These are phyloP conservation scores for Aspergillus sp. DNA, from an alignment of 2,329 filamentous ascomycete genomes.

Conservation along the genomic window DNA sequence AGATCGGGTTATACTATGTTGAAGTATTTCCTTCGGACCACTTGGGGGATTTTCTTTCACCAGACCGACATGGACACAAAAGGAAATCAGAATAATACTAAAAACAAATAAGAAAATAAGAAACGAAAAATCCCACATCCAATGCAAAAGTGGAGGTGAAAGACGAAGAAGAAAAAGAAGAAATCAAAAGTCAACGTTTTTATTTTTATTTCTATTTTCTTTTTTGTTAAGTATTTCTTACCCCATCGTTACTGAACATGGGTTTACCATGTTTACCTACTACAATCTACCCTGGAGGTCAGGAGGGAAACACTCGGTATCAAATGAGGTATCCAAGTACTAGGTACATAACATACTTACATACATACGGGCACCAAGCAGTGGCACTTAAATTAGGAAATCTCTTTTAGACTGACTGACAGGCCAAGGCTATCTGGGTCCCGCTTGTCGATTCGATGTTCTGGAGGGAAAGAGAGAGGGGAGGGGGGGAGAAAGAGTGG, in stretches of 20 bases:
- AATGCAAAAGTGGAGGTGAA: neutral
- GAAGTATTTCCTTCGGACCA: neutral
- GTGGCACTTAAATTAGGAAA: slow-evolving; percentile 6
- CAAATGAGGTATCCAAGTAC: slow-evolving; percentile 9
- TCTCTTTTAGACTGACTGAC: neutral
- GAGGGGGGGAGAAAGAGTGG: neutral
- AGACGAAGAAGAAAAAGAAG: neutral
- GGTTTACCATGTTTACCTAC: neutral
- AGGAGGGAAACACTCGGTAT: neutral
- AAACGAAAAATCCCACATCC: neutral
- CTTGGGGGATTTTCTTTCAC: neutral
- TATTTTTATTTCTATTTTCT: slow-evolving; percentile 8
- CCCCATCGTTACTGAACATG: neutral
- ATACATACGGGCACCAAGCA: slow-evolving; percentile 1
- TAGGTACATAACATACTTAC: slow-evolving; percentile 9
- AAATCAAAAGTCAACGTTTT: slow-evolving; percentile 1
- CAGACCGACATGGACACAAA: neutral
- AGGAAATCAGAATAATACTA: neutral
- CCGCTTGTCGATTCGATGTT: slow-evolving; percentile 3
- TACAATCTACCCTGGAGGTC: neutral
- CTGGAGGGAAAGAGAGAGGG: neutral
- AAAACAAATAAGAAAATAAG: neutral
- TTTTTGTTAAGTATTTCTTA: neutral
- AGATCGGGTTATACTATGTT: neutral
- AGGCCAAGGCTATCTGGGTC: slow-evolving; percentile 3